phyloP scores from a whole-genome alignment of 2,329 filamentous ascomycete genomes.

The Magnaporthales sp. region DNA sequence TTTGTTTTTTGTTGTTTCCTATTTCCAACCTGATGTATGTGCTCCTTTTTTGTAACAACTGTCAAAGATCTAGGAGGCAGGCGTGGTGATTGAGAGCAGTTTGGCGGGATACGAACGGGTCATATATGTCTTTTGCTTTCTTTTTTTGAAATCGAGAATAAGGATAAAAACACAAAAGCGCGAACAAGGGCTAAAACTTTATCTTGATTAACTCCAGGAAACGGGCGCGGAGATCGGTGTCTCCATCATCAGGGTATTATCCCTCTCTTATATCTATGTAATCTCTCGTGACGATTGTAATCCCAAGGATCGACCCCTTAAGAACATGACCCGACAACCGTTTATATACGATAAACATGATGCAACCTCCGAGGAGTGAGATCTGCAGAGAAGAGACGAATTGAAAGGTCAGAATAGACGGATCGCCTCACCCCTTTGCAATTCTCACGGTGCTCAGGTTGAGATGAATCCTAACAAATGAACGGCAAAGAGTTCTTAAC shows the following conservation, averaged over 20 bases:
- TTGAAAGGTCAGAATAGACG: neutral
- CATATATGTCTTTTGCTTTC: neutral
- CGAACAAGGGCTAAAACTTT: neutral
- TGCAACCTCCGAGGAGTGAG: neutral
- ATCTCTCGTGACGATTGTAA: neutral
- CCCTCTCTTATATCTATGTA: neutral
- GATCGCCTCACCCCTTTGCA: neutral
- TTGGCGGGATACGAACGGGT: neutral
- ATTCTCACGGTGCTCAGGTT: neutral
- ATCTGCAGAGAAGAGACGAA: neutral
- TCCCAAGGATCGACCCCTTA: neutral
- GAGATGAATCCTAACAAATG: neutral
- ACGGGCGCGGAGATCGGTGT: neutral
- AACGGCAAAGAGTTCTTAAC: neutral
- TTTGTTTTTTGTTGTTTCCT: slow-evolving; percentile 7
- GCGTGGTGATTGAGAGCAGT: neutral
- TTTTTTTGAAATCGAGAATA: neutral
- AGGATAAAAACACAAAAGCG: slow-evolving; percentile 6
- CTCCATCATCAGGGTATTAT: neutral
- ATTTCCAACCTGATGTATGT: neutral
- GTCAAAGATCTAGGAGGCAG: slow-evolving; percentile 2
- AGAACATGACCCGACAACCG: neutral
- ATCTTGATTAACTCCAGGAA: neutral
- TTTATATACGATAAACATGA: neutral
- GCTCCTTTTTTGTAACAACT: slow-evolving; percentile 4